Base-by-base conservation (phyloP, 2,329 filamentous ascomycete species). In the Cladophialophora yegresii region DNA sequence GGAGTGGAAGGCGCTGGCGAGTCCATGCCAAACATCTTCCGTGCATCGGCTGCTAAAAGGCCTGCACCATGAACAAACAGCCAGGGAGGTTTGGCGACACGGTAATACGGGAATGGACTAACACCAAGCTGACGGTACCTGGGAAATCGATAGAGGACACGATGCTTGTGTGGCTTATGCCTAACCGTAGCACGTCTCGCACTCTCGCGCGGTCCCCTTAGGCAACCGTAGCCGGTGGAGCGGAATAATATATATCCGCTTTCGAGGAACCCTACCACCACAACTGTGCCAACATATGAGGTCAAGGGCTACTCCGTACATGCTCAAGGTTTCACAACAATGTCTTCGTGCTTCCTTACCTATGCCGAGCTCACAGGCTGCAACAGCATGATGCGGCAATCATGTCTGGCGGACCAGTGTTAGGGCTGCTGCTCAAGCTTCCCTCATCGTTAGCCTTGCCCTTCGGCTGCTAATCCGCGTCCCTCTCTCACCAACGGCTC, bases 1-100 rank as follows among this genome's bases (percentile, higher is more conserved):
- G 50, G 47, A 36, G 43, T 50, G 54, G 20, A 55, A 54, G 50
- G 26, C 54, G 49, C 54, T 60, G 66, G 40, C 53, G 66, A 65
- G 56, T 63, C 63, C 62, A 61, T 45, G 49, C 54, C 56, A 63
- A 65, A 63, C 60, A 67, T 63, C 63, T 65, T 67, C 53, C 58
- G 54, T 61, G 66, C 66, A 67, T 67, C 63, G 62, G 63, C 66
- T 65, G 43, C 43, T 32, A 26, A 7, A 7, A 20, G 30, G n/a
- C 28, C 47, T 47, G n/a, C 62, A 54, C 55, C 61, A 65, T 40
- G 54, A 62, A 54, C 53, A 57, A 62, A 54, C 53, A 57, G 57
- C 36, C n/a, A 53, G 55, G 45, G 57, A 33, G 23, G 16, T 20
- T n/a, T 43, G 36, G 13, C 36, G 16, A 36, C 4, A 36, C 6